A percentile compares a stretch with the other conserved stretches of the same genome.
Conservation (phyloP, 2,329 filamentous ascomycete genomes). For the Colletotrichum orbiculare region DNA sequence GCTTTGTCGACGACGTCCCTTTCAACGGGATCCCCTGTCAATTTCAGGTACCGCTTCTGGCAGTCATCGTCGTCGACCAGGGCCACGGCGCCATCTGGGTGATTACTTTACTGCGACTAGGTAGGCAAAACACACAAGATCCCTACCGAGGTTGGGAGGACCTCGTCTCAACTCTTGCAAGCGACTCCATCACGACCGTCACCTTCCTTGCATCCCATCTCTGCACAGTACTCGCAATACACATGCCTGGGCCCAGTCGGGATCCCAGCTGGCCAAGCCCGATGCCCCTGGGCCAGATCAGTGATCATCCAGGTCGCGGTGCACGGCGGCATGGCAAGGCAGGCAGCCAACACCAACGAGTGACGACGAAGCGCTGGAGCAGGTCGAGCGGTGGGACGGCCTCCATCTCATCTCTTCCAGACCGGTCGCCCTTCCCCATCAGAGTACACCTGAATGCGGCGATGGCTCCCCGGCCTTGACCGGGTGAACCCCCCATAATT, state of each 20-base stretch:
- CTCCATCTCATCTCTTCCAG: constrained; percentile 25
- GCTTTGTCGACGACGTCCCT: not conserved
- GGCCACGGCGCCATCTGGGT: too few species aligned
- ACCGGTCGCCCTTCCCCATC: constrained; percentile 29
- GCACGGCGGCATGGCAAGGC: not conserved
- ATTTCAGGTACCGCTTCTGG: not conserved
- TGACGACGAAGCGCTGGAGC: too few species aligned
- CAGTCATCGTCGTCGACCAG: too few species aligned
- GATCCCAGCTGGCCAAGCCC: constrained; percentile 8
- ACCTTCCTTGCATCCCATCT: constrained; percentile 14
- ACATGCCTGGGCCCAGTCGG: not conserved
- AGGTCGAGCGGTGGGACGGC: constrained; percentile 1
- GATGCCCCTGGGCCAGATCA: constrained; percentile 20
- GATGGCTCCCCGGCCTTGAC: constrained; percentile 23
- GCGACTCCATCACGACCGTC: constrained; percentile 20
- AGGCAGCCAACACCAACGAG: constrained; percentile 8
- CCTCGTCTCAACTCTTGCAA: too few species aligned
- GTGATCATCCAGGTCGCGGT: constrained; percentile 1
- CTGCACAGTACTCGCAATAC: too few species aligned
- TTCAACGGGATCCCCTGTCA: constrained; percentile 1
- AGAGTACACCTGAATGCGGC: constrained; percentile 22
- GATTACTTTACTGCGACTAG: too few species aligned
- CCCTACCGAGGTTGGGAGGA: too few species aligned
- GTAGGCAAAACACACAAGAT: too few species aligned
- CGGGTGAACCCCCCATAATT: constrained; percentile 25